Base-by-base conservation (phyloP, 176 grass and related monocot species). In the Aegilops sharonensis region DNA sequence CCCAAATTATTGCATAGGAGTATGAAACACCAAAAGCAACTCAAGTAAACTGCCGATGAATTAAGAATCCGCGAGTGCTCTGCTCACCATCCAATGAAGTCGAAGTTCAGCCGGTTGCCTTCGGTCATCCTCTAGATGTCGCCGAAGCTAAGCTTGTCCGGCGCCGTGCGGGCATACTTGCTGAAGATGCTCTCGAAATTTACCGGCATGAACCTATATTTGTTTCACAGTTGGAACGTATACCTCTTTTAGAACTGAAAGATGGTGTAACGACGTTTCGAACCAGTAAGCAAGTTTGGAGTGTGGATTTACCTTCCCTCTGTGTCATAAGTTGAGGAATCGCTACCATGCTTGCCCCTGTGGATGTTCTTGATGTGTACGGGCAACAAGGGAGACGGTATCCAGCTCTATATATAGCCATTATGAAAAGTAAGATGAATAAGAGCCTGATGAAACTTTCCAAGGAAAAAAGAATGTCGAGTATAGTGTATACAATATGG, bases 101-200 rank as follows among this genome's bases (percentile, higher is more conserved):
- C 90, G 9, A 75, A 87, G 43, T 32, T 57, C 0, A 75, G 75
- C 35, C 89, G 69, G 78, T 94, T 83, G 8, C 85, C 85, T 39
- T 90, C 88, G 25, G 90, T 94, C 94, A 97, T 94, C 5, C 40
- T 84, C 83, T 89, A 89, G 30, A 94, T 82, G 20, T 97, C 94
- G 56, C 73, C 20, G 23, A 92, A 89, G 15, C 78, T 92, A 14
- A 94, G 85, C 83, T 80, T 82, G 78, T 94, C 89, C 0, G 89
- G 89, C 6, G 63, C 81, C 9, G 90, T 87, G 43, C n/a, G 85
- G 2, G 89, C 94, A 65, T 97, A 89, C 87, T 97, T 94, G 87
- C 94, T 94, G 92, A 97, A 97, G 40, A 94, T 86, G 90, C 88
- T 90, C 85, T 98, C 95, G 64, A 98, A 95, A 48, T 92, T 91